Conservation (phyloP, 805 yeast genomes). For the Yarrowia sp. region DNA sequence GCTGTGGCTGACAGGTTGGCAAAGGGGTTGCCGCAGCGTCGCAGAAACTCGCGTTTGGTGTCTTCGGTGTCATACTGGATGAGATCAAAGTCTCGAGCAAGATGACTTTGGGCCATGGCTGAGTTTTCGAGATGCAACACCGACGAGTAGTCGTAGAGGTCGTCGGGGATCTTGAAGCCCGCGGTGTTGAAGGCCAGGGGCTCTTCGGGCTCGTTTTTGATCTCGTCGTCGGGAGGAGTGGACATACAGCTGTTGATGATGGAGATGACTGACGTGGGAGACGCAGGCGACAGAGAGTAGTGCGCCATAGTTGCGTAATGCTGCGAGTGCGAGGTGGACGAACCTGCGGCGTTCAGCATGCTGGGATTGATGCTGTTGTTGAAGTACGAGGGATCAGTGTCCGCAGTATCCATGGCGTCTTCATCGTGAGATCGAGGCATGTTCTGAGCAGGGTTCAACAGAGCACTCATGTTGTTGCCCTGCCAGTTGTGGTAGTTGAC, state of each 20-base stretch:
- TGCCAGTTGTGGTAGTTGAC: conserved; percentile 16
- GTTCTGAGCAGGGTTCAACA: neutral
- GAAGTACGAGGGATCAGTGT: conserved; percentile 11
- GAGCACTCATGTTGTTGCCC: neutral
- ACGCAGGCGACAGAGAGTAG: conserved; percentile 22
- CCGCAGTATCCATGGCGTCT: neutral
- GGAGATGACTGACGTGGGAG: conserved; percentile 8
- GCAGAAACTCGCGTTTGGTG: conserved; percentile 7
- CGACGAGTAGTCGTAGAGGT: neutral
- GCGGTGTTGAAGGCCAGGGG: neutral
- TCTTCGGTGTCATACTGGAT: conserved; percentile 13
- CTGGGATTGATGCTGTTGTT: conserved; percentile 16
- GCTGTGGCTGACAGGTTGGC: conserved; percentile 10
- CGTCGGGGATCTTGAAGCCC: conserved; percentile 9
- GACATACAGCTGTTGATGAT: neutral
- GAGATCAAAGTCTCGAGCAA: conserved; percentile 22
- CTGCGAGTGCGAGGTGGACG: neutral
- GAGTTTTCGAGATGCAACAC: conserved; percentile 1
- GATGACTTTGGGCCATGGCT: neutral
- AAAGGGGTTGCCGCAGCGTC: conserved; percentile 29
- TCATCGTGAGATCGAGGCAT: too few relatives aligned
- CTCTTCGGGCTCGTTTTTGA: neutral
- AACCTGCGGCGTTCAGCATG: neutral
- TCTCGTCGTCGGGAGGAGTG: neutral
- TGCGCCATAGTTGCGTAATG: conserved; percentile 18